These are phyloP conservation scores for Talaromyces wortmannii DNA, from an alignment of 495 filamentous ascomycete genomes.

Conservation along the genomic window DNA sequence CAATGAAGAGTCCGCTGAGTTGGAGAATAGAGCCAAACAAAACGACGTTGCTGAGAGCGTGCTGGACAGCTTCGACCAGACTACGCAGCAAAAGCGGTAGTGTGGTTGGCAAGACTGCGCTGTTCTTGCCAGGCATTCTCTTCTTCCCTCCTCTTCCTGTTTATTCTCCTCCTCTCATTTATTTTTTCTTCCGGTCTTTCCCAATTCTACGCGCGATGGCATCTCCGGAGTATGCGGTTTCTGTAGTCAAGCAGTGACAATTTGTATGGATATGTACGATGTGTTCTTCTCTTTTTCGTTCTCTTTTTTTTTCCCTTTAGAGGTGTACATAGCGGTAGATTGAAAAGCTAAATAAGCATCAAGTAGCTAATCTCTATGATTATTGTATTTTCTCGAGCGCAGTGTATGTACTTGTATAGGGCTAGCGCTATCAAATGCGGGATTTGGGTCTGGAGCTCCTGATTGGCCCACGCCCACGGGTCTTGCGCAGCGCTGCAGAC, in stretches of 20 bases:
- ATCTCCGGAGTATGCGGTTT: not conserved
- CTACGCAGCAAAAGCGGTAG: slow-evolving; percentile 31
- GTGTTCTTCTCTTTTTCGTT: not conserved
- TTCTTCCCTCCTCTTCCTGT: not conserved
- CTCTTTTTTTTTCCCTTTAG: not conserved
- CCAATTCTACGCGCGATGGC: not conserved
- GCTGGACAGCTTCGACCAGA: slow-evolving; percentile 46
- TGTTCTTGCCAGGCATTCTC: not conserved
- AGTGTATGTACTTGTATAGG: not conserved
- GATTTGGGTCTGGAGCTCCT: slow-evolving; percentile 3
- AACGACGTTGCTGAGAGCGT: slow-evolving; percentile 43
- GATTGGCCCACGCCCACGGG: slow-evolving; percentile 1
- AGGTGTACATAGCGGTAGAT: not conserved
- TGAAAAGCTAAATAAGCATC: slow-evolving; percentile 2
- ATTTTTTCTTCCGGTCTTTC: not conserved
- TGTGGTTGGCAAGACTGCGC: not conserved
- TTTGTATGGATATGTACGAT: not conserved
- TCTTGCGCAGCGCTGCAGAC: not conserved
- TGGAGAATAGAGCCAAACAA: slow-evolving; percentile 8
- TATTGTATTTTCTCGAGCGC: not conserved
- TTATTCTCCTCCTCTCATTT: not conserved
- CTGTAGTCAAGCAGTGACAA: not conserved
- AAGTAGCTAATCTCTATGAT: slow-evolving; percentile 1
- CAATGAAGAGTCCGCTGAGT: slow-evolving; percentile 3
- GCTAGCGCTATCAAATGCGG: not conserved